A percentile compares a stretch with the other conserved stretches of the same genome.
Conservation (phyloP, 495 filamentous ascomycete species). For the Lophiotrema nucula region DNA sequence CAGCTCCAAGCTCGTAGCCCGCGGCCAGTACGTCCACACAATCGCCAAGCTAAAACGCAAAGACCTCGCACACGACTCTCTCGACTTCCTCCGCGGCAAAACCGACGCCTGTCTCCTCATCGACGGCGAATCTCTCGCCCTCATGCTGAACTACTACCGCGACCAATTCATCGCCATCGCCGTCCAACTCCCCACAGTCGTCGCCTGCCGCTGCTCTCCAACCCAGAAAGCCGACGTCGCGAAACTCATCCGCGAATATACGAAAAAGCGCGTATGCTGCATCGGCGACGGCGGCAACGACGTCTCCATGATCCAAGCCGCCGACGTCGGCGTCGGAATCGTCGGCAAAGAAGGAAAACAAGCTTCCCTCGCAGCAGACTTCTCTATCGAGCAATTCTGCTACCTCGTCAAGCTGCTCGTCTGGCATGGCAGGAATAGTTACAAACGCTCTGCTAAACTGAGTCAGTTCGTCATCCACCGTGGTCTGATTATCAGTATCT, state of each 20-base stretch:
- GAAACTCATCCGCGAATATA: conserved; percentile 83
- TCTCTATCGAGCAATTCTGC: conserved; percentile 90
- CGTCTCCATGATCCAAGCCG: conserved; percentile 98
- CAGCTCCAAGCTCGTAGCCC: conserved; percentile 86
- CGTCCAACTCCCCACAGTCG: conserved; percentile 83
- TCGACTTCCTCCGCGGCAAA: conserved; percentile 86
- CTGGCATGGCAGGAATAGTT: conserved; percentile 96
- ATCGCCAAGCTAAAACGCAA: conserved; percentile 78
- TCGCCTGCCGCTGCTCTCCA: conserved; percentile 95
- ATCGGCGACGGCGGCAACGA: conserved; percentile 99
- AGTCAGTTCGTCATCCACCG: conserved; percentile 98
- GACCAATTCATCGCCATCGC: conserved; percentile 84
- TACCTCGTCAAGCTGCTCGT: conserved; percentile 96
- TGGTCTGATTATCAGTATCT: conserved; percentile 89
- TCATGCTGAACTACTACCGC: conserved; percentile 79
- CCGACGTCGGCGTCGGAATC: conserved; percentile 96
- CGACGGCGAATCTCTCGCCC: conserved; percentile 82
- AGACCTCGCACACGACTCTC: conserved; percentile 75
- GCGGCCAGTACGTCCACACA: conserved; percentile 94
- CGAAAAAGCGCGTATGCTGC: conserved; percentile 89
- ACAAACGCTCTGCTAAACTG: conserved; percentile 92
- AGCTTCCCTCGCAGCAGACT: conserved; percentile 91
- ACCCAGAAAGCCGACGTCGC: conserved; percentile 97
- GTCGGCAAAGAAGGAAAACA: conserved; percentile 97
- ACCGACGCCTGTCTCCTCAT: conserved; percentile 88